Percentiles rank a stretch among this genome's conserved stretches.
These are phyloP conservation scores for Chytriomyces sp. DNA, from an alignment of 192 early-diverging fungal genomes.

Conservation along the genomic window DNA sequence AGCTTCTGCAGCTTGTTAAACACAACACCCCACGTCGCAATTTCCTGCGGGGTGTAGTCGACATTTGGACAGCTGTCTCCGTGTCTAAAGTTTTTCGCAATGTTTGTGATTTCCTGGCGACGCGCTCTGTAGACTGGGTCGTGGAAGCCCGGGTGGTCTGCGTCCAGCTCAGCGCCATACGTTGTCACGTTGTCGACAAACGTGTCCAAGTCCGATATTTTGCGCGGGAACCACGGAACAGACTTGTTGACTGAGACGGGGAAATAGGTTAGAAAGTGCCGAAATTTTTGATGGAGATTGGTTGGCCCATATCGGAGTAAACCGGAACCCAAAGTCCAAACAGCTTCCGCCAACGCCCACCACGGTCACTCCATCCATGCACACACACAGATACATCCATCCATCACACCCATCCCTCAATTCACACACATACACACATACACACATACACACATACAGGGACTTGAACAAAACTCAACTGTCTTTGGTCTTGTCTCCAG, in stretches of 20 bases:
- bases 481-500: slow-evolving; percentile 49
- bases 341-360: too few species aligned
- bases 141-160: slow-evolving; percentile 91
- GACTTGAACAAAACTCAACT: too few species aligned
- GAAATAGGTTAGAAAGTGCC: too few species aligned
- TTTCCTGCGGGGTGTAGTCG: slow-evolving; percentile 80
- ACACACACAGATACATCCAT: too few species aligned
- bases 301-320: too few species aligned
- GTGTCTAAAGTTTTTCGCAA: slow-evolving; percentile 77
- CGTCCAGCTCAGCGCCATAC: slow-evolving; percentile 77
- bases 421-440: too few species aligned
- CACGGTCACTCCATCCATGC: too few species aligned
- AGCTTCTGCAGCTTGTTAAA: slow-evolving; percentile 75
- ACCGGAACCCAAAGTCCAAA: too few species aligned
- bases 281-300: too few species aligned
- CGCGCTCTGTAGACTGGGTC: slow-evolving; percentile 85
- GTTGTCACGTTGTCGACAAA: slow-evolving; percentile 92
- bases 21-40: slow-evolving; percentile 78
- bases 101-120: slow-evolving; percentile 79
- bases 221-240: slow-evolving; percentile 94
- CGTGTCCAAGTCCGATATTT: slow-evolving; percentile 86
- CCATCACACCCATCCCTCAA: too few species aligned
- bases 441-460: too few species aligned
- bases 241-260: slow-evolving; percentile 21
- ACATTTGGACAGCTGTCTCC: slow-evolving; percentile 82